A percentile compares a stretch with the other conserved stretches of the same genome.
phyloP scores from a whole-genome alignment of 345 rosid species.

The Rhodomyrtus tomentosa region DNA sequence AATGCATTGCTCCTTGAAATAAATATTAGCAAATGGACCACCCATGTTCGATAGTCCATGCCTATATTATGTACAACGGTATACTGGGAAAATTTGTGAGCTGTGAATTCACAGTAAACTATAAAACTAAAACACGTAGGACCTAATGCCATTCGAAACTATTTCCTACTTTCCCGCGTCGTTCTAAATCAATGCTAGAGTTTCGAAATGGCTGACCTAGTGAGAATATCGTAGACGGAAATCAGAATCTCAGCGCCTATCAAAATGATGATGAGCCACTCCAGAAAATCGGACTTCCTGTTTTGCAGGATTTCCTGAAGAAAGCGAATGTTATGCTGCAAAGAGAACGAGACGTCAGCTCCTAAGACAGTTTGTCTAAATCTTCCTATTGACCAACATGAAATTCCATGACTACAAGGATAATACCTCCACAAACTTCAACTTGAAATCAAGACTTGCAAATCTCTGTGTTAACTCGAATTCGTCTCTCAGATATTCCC shows the following conservation, averaged over 20 bases:
- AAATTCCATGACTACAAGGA: not conserved
- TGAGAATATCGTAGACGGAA: conserved; percentile 44
- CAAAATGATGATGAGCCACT: conserved; percentile 88
- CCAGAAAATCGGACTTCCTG: conserved; percentile 86
- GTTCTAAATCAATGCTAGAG: not conserved
- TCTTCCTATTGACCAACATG: not conserved
- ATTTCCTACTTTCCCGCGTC: not conserved
- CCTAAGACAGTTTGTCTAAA: not conserved
- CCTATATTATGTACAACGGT: not conserved
- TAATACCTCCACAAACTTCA: conserved; percentile 85
- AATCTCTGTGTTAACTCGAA: conserved; percentile 86
- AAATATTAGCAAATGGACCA: not conserved
- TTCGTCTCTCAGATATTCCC: conserved; percentile 93
- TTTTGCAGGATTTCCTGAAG: conserved; percentile 96
- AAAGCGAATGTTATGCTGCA: conserved; percentile 90
- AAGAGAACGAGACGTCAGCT: not conserved
- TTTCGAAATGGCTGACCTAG: not conserved
- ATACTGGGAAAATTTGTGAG: not conserved
- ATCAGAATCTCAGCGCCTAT: conserved; percentile 71
- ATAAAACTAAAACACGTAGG: not conserved
- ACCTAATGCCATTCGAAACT: not conserved
- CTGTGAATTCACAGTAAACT: not conserved
- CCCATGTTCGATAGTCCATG: not conserved
- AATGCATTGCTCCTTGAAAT: not conserved
- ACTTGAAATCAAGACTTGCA: conserved; percentile 83